A percentile compares a stretch with the other conserved stretches of the same genome.
These are phyloP conservation scores for Blastobotrys proliferans DNA, from an alignment of 1,139 yeast genomes.

Conservation along the genomic window DNA sequence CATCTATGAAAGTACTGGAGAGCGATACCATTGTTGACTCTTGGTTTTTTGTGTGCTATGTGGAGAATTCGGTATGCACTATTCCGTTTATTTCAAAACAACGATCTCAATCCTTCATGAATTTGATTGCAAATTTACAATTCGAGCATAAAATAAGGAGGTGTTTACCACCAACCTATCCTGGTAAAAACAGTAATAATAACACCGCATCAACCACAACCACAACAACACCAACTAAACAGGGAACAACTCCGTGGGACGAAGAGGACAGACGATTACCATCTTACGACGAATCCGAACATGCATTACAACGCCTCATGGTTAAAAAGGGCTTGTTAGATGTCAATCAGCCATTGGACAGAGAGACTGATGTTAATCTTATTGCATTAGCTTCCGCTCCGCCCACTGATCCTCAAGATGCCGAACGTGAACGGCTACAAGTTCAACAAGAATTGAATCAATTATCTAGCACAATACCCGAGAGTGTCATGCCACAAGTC, in stretches of 20 bases:
- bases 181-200: not conserved
- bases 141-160: slow-evolving; percentile 33
- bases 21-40: slow-evolving; percentile 21
- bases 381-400: slow-evolving; percentile 14
- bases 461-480: not conserved
- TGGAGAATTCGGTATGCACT: slow-evolving; percentile 24
- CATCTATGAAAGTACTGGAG: slow-evolving; percentile 29
- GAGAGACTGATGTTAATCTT: slow-evolving; percentile 7
- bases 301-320: slow-evolving; percentile 27
- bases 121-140: slow-evolving; percentile 31
- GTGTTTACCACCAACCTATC: slow-evolving; percentile 28
- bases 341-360: slow-evolving; percentile 13
- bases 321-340: slow-evolving; percentile 24
- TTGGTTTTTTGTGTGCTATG: slow-evolving; percentile 26
- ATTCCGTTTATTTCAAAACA: slow-evolving; percentile 29
- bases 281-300: slow-evolving; percentile 28
- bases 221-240: not conserved
- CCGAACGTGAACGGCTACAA: slow-evolving; percentile 4
- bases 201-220: not conserved
- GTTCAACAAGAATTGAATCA: slow-evolving; percentile 5
- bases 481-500: not conserved
- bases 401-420: slow-evolving; percentile 8
- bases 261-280: slow-evolving; percentile 28
- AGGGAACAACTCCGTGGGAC: slow-evolving; percentile 20
- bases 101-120: slow-evolving; percentile 28